Evolutionary conservation across 192 early-diverging fungal species (phyloP).

Genomic region (Backusella luteola): DNA sequence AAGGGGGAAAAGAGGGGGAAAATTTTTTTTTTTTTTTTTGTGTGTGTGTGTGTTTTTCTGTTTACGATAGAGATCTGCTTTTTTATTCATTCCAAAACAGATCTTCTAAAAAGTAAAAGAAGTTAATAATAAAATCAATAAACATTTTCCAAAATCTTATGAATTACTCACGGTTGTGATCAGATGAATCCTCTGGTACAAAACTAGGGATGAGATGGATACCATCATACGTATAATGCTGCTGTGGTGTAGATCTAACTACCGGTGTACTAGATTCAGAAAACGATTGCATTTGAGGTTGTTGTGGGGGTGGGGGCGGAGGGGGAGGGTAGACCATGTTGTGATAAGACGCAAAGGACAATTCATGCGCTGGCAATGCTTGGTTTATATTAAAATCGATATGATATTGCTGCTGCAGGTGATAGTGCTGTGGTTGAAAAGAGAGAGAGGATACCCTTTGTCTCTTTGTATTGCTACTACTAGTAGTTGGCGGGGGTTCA

Average conservation of each 20-base stretch:
- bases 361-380: neutral
- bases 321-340: neutral
- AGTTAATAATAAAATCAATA: no score
- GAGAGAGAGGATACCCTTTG: neutral
- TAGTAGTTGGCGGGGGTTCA: neutral
- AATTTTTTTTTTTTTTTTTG: neutral
- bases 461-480: neutral
- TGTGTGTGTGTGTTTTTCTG: no score
- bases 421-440: neutral
- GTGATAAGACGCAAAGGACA: neutral
- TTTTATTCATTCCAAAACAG: neutral
- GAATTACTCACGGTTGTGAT: neutral
- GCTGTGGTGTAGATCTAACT: neutral
- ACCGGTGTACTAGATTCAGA: neutral
- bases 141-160: no score
- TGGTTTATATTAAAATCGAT: conserved; percentile 8
- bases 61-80: neutral
- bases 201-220: neutral
- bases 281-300: neutral
- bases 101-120: neutral
- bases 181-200: neutral
- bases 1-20: neutral
- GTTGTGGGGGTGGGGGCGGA: neutral
- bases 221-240: neutral
- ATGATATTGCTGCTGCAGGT: neutral